Base-by-base conservation (phyloP, 2,329 filamentous ascomycete genomes). In the Exserohilum rostratum region DNA sequence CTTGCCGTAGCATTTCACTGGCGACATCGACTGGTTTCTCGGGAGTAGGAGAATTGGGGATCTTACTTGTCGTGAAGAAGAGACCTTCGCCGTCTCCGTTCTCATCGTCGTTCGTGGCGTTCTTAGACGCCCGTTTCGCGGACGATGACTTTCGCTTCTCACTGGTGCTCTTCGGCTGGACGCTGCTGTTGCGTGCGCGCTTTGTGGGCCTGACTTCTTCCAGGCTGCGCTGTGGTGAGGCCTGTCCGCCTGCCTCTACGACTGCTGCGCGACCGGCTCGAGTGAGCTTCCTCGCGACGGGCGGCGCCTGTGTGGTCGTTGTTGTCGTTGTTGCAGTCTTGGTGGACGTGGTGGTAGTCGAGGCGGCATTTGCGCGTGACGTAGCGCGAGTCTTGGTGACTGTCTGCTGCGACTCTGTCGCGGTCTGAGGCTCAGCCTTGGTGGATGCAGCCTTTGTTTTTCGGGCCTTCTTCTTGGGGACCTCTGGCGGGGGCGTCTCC, bases 1-100 rank as follows among this genome's bases (percentile, higher is more conserved):
- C 42, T 38, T 27, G 35, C 34, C 46, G 29, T 10, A 37, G 29
- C 5, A 40, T 18, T 18, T 49, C 44, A 13, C 18, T 45, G 30
- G 45, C 29, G 35, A 46, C 38, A 2, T 29, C 12, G 22, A 37
- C 40, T 49, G 37, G 17, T 22, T 40, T 13, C 20, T 29, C 27
- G 33, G 20, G 31, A 6, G 12, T 37, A 25, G 58, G 33, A 43
- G 50, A 56, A 57, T 25, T 20, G 30, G 25, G 31, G 27, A 33
- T 49, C 65, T 60, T 55, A 67, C 65, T 59, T 43, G 63, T 52
- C 4, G 59, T 53, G 44, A 65, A 68, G 55, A 67, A 68, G 25
- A 61, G 40, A 15, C 60, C 59, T 27, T 45, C 17, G 38, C 50
- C 55, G 13, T 66, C 57, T 12, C 61, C 60, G 9, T 59, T 50